Conservation (phyloP, 23 red algal species). For the Gracilaria gracilis region DNA sequence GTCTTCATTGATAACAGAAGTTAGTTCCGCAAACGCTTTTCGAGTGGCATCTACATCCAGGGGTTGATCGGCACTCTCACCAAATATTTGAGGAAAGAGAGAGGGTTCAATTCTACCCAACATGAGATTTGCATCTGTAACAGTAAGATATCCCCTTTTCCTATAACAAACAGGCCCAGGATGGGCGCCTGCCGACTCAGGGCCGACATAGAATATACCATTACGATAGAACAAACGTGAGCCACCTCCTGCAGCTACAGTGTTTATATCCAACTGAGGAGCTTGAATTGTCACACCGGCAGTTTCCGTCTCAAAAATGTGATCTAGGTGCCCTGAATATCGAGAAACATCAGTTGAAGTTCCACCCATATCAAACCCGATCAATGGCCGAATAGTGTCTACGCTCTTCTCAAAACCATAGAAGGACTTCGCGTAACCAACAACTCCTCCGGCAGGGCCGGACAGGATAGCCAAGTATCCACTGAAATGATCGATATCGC, state of each 20-base stretch:
- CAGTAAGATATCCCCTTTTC: constrained; percentile 82
- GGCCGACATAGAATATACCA: constrained; percentile 93
- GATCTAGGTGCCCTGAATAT: constrained; percentile 89
- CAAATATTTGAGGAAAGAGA: constrained; percentile 96
- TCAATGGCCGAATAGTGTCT: constrained; percentile 57
- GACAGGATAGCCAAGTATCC: constrained; percentile 93
- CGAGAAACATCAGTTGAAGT: constrained; percentile 98
- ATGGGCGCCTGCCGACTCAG: constrained; percentile 94
- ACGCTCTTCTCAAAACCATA: constrained; percentile 45
- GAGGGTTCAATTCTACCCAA: constrained; percentile 88
- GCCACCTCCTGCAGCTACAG: constrained; percentile 97
- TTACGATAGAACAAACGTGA: constrained; percentile 83
- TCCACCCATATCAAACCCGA: constrained; percentile 99
- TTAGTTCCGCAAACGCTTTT: constrained; percentile 69
- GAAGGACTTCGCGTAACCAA: constrained; percentile 79
- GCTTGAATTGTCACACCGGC: constrained; percentile 96
- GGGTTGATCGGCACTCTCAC: constrained; percentile 81
- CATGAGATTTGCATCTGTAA: constrained; percentile 98
- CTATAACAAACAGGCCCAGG: constrained; percentile 96
- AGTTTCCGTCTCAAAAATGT: constrained; percentile 91
- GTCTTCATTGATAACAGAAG: constrained; percentile 69
- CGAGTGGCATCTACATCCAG: constrained; percentile 85
- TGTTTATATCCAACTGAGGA: constrained; percentile 97
- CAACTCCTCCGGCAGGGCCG: constrained; percentile 96
- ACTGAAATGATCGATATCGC: constrained; percentile 77